Percentiles rank a stretch among this genome's conserved stretches.
Conservation (phyloP, 2,329 filamentous ascomycete species). For the Stachybotrys echinatus region DNA sequence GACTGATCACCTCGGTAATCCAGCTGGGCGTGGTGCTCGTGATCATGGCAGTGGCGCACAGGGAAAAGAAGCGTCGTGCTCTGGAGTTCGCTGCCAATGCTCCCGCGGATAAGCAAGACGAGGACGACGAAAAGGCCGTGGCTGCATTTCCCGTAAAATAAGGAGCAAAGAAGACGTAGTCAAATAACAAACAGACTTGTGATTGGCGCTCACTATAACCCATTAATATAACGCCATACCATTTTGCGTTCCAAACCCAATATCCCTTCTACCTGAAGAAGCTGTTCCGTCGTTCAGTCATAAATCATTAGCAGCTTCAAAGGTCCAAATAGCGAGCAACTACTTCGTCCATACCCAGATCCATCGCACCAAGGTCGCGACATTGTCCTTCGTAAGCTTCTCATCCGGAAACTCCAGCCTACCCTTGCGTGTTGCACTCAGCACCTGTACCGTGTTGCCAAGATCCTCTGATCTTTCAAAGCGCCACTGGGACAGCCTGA, state of each 20-base stretch:
- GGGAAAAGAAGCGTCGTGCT: conserved; percentile 1
- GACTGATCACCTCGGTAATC: conserved; percentile 24
- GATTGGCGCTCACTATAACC: too few species aligned
- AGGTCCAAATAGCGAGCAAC: not conserved
- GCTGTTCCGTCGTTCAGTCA: too few species aligned
- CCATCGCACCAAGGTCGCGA: conserved; percentile 22
- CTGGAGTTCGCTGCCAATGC: too few species aligned
- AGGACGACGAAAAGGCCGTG: too few species aligned
- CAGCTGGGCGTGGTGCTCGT: conserved; percentile 22
- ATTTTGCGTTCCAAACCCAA: not conserved
- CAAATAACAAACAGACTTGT: too few species aligned
- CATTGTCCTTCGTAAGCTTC: conserved; percentile 24
- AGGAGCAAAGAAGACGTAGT: too few species aligned
- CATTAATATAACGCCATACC: too few species aligned
- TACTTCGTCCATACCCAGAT: conserved; percentile 33
- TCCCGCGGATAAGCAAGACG: too few species aligned
- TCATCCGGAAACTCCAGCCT: conserved; percentile 28
- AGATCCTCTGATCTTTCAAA: conserved; percentile 29
- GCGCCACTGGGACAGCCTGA: conserved; percentile 25
- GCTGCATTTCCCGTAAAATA: too few species aligned
- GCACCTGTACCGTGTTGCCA: conserved; percentile 28
- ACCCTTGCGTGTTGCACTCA: conserved; percentile 25
- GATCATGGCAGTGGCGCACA: conserved; percentile 9
- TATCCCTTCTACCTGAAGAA: too few species aligned
- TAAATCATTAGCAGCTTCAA: not conserved